Evolutionary conservation across 352 stramenopile species (phyloP).

Genomic region (Plasmopara viticola): DNA sequence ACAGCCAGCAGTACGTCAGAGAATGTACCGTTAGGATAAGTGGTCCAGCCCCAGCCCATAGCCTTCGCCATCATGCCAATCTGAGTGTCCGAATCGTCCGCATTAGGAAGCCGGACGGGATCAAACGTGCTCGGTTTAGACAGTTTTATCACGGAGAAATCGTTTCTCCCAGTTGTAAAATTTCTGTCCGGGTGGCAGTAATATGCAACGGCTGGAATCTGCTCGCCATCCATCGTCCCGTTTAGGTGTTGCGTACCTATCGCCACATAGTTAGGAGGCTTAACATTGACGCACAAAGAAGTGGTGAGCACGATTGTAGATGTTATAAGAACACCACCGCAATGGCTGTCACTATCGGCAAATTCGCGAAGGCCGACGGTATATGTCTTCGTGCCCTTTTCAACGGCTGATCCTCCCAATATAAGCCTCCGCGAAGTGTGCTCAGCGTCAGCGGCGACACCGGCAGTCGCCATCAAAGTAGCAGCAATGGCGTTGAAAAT

Average conservation of each 20-base stretch:
- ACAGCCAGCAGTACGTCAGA: not conserved
- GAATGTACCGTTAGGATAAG: not conserved
- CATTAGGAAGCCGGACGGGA: not conserved
- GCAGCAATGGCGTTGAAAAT: no score
- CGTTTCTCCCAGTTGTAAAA: constrained; percentile 6
- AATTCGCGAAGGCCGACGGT: constrained; percentile 16
- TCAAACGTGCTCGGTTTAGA: not conserved
- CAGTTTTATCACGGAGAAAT: not conserved
- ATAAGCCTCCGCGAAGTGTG: no score
- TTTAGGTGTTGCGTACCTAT: constrained; percentile 28
- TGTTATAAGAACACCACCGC: constrained; percentile 17
- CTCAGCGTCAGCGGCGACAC: no score
- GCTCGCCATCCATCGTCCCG: not conserved
- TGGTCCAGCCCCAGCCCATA: not conserved
- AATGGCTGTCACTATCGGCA: constrained; percentile 16
- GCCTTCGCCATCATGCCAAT: not conserved
- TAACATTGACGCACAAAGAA: constrained; percentile 9
- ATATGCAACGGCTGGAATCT: no score
- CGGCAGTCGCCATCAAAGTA: no score
- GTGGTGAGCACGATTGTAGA: constrained; percentile 23
- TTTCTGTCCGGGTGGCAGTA: no score
- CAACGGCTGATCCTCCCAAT: no score
- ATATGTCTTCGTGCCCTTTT: no score
- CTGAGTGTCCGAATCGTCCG: not conserved
- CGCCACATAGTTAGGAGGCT: constrained; percentile 14